Evolutionary conservation across 495 filamentous ascomycete species (phyloP).

Genomic region (Penicillium desertorum): DNA sequence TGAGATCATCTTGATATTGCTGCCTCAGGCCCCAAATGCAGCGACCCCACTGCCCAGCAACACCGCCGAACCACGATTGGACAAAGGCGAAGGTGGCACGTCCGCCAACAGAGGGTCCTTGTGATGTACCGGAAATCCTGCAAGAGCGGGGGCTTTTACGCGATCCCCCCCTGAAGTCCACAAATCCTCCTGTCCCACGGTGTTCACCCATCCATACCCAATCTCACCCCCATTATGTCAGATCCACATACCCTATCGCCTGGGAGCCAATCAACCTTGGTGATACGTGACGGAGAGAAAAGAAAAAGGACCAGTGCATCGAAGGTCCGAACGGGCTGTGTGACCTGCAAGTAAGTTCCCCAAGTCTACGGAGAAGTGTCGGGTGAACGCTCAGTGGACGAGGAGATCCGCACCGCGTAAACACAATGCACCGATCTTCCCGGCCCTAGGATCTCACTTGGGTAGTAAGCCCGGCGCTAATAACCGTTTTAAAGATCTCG

Average conservation of each 20-base stretch:
- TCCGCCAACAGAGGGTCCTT: background rate
- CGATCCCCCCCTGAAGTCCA: background rate
- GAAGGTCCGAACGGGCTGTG: slow-evolving; percentile 13
- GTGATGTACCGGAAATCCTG: background rate
- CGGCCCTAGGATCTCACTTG: background rate
- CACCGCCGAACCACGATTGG: background rate
- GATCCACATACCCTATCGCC: background rate
- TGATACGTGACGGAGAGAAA: background rate
- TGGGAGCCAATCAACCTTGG: slow-evolving; percentile 3
- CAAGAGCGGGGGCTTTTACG: slow-evolving; percentile 6
- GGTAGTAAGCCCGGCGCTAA: background rate
- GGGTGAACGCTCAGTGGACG: background rate
- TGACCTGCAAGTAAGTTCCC: slow-evolving; percentile 17
- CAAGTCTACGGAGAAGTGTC: background rate
- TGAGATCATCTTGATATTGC: background rate
- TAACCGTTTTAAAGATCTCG: slow-evolving; percentile 40
- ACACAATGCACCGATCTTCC: background rate
- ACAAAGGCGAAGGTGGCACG: background rate
- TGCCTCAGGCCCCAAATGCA: slow-evolving; percentile 12
- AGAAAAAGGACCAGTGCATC: slow-evolving; percentile 5
- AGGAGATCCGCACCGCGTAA: slow-evolving; percentile 1
- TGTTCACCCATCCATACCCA: background rate
- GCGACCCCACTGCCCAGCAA: background rate
- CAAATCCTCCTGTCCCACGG: background rate
- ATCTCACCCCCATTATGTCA: background rate